Conservation (phyloP, 805 yeast species). For the Sugiyamaella qingdaonensis region DNA sequence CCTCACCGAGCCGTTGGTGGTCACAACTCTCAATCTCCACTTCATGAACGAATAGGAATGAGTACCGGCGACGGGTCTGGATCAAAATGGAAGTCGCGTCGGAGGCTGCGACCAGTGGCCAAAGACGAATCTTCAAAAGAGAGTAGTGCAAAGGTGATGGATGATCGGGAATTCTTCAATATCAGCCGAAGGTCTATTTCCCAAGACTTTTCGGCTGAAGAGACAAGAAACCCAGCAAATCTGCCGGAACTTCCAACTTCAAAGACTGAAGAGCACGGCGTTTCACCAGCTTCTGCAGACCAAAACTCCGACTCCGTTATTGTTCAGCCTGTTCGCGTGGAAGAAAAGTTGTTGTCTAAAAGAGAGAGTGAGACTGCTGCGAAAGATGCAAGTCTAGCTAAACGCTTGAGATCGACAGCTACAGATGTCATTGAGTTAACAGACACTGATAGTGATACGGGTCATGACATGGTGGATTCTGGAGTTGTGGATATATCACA, state of each 20-base stretch:
- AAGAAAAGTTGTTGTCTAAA: too few species aligned
- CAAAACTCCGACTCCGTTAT: too few species aligned
- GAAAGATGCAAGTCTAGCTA: neutral
- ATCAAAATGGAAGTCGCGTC: constrained; percentile 10
- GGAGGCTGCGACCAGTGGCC: constrained; percentile 8
- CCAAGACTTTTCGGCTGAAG: neutral
- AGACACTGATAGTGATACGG: constrained; percentile 1
- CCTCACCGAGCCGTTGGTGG: too few species aligned
- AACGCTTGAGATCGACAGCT: neutral
- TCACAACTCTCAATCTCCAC: too few species aligned
- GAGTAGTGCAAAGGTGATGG: neutral
- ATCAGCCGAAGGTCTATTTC: neutral
- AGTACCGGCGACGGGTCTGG: neutral
- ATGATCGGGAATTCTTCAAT: constrained; percentile 7
- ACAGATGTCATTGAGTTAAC: neutral
- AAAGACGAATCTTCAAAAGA: neutral
- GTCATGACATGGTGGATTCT: neutral
- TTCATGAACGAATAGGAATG: neutral
- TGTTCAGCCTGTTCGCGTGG: too few species aligned
- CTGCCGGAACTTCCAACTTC: too few species aligned
- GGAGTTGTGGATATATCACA: too few species aligned
- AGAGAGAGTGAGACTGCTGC: neutral
- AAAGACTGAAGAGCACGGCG: too few species aligned
- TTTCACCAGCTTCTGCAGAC: too few species aligned
- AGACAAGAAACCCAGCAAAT: too few species aligned